Evolutionary conservation across 139 green algal genomes (phyloP).

Genomic region (Trebouxia sp.): DNA sequence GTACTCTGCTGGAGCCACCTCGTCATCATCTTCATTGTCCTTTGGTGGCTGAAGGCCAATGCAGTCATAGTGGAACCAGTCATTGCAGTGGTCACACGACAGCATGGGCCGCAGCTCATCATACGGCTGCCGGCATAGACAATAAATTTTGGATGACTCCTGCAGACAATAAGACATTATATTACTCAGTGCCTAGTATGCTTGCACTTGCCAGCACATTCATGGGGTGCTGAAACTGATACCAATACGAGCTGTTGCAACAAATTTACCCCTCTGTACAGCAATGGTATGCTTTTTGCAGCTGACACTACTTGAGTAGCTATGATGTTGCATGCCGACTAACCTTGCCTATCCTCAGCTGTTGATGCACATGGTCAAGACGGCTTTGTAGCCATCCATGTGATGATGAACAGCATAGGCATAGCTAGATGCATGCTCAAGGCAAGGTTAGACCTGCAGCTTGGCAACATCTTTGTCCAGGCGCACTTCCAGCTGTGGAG

Average conservation of each 20-base stretch:
- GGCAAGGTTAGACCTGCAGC: constrained; percentile 35
- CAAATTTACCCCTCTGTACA: too few relatives aligned
- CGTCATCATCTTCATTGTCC: constrained; percentile 42
- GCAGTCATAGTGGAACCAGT: constrained; percentile 76
- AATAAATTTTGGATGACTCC: constrained; percentile 59
- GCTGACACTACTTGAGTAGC: too few relatives aligned
- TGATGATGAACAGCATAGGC: too few relatives aligned
- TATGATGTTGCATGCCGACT: too few relatives aligned
- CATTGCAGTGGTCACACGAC: constrained; percentile 67
- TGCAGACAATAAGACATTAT: background rate
- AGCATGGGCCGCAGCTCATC: constrained; percentile 67
- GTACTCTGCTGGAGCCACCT: constrained; percentile 46
- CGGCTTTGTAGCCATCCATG: too few relatives aligned
- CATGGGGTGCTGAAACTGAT: too few relatives aligned
- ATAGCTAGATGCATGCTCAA: background rate
- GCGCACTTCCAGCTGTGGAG: constrained; percentile 30
- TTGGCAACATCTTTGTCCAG: constrained; percentile 37
- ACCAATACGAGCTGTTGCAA: too few relatives aligned
- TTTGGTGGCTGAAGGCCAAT: constrained; percentile 53
- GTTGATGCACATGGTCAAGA: too few relatives aligned
- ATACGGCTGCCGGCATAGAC: constrained; percentile 69
- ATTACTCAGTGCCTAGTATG: background rate
- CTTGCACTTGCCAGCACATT: background rate
- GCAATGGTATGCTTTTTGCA: too few relatives aligned
- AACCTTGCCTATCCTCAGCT: too few relatives aligned